Conservation (phyloP, 768 basidiomycete genomes). For the Pleurotus sapidus region DNA sequence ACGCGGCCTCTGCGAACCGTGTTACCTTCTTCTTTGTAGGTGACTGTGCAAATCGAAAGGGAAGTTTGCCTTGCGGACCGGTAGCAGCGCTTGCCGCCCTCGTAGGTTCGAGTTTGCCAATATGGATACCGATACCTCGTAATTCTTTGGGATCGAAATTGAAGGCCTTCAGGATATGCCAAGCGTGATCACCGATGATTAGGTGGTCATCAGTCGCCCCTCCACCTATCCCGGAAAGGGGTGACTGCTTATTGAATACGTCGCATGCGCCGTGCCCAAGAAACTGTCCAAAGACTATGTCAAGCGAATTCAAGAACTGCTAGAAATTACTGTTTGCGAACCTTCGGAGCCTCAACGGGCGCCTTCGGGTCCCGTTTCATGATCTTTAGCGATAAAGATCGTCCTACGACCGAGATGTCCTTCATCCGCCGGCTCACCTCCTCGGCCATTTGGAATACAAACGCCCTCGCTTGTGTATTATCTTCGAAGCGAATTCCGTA, state of each 20-base stretch:
- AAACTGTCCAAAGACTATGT: constrained; percentile 48
- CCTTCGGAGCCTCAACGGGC: constrained; percentile 90
- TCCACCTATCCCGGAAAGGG: constrained; percentile 58
- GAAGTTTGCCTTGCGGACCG: constrained; percentile 56
- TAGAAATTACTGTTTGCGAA: constrained; percentile 24
- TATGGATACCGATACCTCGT: constrained; percentile 89
- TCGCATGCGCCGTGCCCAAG: constrained; percentile 90
- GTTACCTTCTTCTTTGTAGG: not conserved
- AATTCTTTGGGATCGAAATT: constrained; percentile 81
- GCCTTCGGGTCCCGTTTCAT: constrained; percentile 85
- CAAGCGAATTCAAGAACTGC: not conserved
- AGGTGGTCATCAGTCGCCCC: constrained; percentile 70
- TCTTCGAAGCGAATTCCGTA: constrained; percentile 94
- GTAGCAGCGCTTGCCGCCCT: constrained; percentile 27
- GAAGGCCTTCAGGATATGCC: constrained; percentile 70
- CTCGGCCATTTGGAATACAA: constrained; percentile 71
- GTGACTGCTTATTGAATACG: constrained; percentile 70
- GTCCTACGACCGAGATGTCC: constrained; percentile 65
- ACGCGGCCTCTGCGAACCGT: constrained; percentile 1
- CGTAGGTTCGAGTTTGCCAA: constrained; percentile 77
- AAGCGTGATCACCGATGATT: constrained; percentile 74
- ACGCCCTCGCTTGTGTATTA: constrained; percentile 75
- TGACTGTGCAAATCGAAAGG: constrained; percentile 41
- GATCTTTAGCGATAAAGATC: constrained; percentile 80
- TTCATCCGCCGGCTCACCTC: constrained; percentile 77